phyloP scores from a whole-genome alignment of 495 filamentous ascomycete genomes.

The Letharia columbiana region DNA sequence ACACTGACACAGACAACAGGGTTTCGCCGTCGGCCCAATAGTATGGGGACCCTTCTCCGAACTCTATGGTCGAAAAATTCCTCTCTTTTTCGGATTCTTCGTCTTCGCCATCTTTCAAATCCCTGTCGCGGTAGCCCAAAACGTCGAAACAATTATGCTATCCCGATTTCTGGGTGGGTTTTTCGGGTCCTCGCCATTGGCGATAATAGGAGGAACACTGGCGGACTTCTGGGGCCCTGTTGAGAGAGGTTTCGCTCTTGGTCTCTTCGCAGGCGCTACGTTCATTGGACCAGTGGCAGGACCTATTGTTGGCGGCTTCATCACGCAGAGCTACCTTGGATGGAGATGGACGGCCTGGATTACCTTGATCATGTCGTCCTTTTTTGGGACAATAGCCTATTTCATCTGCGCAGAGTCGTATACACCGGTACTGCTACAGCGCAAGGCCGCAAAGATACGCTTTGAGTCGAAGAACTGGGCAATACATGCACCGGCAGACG shows the following conservation, averaged over 20 bases:
- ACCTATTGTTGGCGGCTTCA: constrained; percentile 49
- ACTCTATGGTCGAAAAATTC: constrained; percentile 56
- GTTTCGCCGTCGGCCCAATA: constrained; percentile 44
- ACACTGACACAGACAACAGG: constrained; percentile 12
- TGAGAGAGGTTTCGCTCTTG: constrained; percentile 53
- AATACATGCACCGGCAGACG: constrained; percentile 44
- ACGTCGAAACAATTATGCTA: constrained; percentile 45
- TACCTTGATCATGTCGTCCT: constrained; percentile 42
- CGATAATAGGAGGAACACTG: constrained; percentile 52
- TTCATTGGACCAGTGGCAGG: constrained; percentile 49
- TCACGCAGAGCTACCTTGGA: constrained; percentile 39
- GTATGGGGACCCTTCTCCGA: constrained; percentile 68
- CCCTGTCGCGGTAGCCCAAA: constrained; percentile 45
- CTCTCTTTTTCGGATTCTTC: constrained; percentile 43
- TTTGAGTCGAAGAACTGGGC: constrained; percentile 50
- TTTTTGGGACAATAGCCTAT: constrained; percentile 36
- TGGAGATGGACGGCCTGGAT: constrained; percentile 56
- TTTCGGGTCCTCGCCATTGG: constrained; percentile 50
- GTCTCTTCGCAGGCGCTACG: constrained; percentile 42
- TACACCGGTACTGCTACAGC: constrained; percentile 40
- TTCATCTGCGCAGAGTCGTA: constrained; percentile 48
- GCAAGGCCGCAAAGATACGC: constrained; percentile 42
- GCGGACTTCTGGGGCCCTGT: constrained; percentile 54
- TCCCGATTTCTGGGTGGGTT: constrained; percentile 48
- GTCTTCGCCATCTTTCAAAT: constrained; percentile 49